Percentiles rank a stretch among this genome's conserved stretches.
Conservation (phyloP, 805 yeast genomes). For the Wickerhamomyces kurtzmanii region DNA sequence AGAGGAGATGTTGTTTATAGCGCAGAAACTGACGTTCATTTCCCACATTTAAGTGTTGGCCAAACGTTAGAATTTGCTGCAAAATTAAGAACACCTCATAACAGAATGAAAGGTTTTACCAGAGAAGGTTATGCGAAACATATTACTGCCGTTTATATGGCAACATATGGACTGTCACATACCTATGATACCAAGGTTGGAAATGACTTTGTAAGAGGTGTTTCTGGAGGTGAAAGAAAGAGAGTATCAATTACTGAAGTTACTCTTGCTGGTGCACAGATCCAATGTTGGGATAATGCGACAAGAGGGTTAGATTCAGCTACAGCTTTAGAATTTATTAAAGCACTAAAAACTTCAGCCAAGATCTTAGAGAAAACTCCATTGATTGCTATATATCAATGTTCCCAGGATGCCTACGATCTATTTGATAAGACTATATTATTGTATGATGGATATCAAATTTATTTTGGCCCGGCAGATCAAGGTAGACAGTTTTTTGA, state of each 20-base stretch:
- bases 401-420: constrained; percentile 46
- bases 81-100: constrained; percentile 42
- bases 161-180: constrained; percentile 40
- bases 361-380: constrained; percentile 39
- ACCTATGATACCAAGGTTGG: constrained; percentile 60
- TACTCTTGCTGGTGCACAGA: constrained; percentile 32
- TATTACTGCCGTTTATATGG: constrained; percentile 41
- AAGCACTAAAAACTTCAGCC: constrained; percentile 44
- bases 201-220: constrained; percentile 57
- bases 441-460: constrained; percentile 47
- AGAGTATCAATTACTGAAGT: constrained; percentile 71
- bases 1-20: constrained; percentile 58
- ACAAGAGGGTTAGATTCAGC: constrained; percentile 60
- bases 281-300: constrained; percentile 52
- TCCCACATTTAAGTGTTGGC: constrained; percentile 54
- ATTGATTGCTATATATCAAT: constrained; percentile 51
- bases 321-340: constrained; percentile 46
- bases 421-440: constrained; percentile 43
- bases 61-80: constrained; percentile 50
- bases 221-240: constrained; percentile 70
- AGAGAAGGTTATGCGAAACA: constrained; percentile 39
- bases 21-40: constrained; percentile 56
- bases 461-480: constrained; percentile 37
- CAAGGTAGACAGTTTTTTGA: constrained; percentile 38
- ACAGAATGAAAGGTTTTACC: constrained; percentile 39